A percentile compares a stretch with the other conserved stretches of the same genome.
Conservation (phyloP, 108 stramenopile genomes). For the Hondaea fermentalgiana region DNA sequence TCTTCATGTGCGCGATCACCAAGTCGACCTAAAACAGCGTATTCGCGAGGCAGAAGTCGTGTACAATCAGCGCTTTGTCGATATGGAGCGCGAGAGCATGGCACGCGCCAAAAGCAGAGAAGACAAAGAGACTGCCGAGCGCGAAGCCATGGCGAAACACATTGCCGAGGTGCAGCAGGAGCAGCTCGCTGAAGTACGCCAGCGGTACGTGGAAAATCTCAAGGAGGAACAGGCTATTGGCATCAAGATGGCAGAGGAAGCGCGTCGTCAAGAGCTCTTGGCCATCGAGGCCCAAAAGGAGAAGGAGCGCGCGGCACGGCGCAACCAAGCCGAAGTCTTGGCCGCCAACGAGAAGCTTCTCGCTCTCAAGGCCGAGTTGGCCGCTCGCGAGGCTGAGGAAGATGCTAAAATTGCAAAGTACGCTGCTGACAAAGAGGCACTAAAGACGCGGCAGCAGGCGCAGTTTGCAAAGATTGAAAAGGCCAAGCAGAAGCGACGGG, state of each 20-base stretch:
- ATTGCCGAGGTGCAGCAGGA: not conserved
- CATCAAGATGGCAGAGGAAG: not conserved
- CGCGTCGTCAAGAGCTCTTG: not conserved
- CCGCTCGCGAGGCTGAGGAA: not conserved
- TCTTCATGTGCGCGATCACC: not conserved
- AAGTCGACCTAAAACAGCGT: not conserved
- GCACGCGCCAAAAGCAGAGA: not conserved
- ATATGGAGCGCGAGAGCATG: not conserved
- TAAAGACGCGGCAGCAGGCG: not conserved
- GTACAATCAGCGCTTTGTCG: not conserved
- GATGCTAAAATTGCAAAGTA: conserved; percentile 4
- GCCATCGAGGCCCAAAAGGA: not conserved
- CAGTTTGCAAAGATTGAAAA: conserved; percentile 9
- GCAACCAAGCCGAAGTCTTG: not conserved
- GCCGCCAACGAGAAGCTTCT: not conserved
- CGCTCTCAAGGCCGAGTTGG: not conserved
- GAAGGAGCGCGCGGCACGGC: not conserved
- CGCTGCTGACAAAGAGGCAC: not conserved
- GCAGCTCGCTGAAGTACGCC: not conserved
- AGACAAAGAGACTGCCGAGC: not conserved
- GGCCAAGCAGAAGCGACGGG: not conserved
- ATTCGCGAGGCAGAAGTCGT: not conserved
- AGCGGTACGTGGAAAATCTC: not conserved
- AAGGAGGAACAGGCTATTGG: not conserved
- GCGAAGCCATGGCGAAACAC: not conserved